Conservation (phyloP, 805 yeast species). For the Pachysolen tannophilus region DNA sequence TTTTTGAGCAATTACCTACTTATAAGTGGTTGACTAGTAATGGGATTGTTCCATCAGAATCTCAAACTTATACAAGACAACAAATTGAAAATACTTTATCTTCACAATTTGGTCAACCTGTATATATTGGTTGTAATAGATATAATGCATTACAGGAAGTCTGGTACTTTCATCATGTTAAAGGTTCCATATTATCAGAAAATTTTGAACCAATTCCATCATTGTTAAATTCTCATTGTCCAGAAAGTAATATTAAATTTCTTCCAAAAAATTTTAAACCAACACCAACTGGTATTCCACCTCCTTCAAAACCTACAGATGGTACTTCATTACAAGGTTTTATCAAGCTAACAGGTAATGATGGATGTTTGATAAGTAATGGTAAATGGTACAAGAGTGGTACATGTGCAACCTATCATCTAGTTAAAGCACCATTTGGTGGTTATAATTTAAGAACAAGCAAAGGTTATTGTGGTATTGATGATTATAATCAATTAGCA, state of each 20-base stretch:
- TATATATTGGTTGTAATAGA: slow-evolving; percentile 53
- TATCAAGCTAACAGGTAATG: slow-evolving; percentile 39
- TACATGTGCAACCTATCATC: slow-evolving; percentile 72
- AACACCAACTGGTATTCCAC: slow-evolving; percentile 16
- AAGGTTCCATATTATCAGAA: slow-evolving; percentile 67
- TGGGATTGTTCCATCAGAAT: slow-evolving; percentile 62
- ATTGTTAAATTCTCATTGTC: slow-evolving; percentile 53
- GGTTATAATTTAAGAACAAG: slow-evolving; percentile 65
- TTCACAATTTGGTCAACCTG: slow-evolving; percentile 45
- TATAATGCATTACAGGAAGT: slow-evolving; percentile 47
- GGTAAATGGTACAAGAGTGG: slow-evolving; percentile 83
- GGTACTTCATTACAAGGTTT: slow-evolving; percentile 34
- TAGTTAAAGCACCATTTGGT: slow-evolving; percentile 55
- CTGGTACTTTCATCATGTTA: slow-evolving; percentile 75
- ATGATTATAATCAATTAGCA: slow-evolving; percentile 17
- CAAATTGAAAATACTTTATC: slow-evolving; percentile 47
- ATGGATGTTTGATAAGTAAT: slow-evolving; percentile 75
- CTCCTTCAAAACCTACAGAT: slow-evolving; percentile 21
- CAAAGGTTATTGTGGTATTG: slow-evolving; percentile 65
- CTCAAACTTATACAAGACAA: slow-evolving; percentile 45
- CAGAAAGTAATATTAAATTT: slow-evolving; percentile 57
- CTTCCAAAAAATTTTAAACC: slow-evolving; percentile 48
- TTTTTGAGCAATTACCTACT: slow-evolving; percentile 57
- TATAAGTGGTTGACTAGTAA: slow-evolving; percentile 55
- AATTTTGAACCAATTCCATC: slow-evolving; percentile 58